Evolutionary conservation across 495 filamentous ascomycete genomes (phyloP).

Genomic region (Xylaria intraflava): DNA sequence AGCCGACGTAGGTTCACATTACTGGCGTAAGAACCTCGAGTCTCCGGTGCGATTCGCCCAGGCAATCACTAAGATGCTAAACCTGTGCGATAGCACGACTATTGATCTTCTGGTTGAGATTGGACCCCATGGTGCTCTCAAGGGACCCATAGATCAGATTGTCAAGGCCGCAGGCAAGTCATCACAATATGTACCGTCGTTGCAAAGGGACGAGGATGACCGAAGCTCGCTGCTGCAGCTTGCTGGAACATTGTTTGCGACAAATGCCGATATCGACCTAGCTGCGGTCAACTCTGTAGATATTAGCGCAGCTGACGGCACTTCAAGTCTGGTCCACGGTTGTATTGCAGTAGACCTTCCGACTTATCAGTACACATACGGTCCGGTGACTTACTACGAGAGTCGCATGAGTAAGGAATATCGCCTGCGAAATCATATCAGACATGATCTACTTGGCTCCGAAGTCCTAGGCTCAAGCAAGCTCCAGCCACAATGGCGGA

Average conservation of each 20-base stretch:
- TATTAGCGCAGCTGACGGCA: neutral
- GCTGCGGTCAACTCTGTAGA: slow-evolving; percentile 11
- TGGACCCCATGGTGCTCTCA: slow-evolving; percentile 53
- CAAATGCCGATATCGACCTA: slow-evolving; percentile 4
- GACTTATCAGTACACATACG: slow-evolving; percentile 10
- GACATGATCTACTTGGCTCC: slow-evolving; percentile 49
- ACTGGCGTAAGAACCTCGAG: slow-evolving; percentile 39
- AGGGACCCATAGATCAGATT: slow-evolving; percentile 44
- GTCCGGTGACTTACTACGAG: slow-evolving; percentile 16
- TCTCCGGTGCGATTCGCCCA: slow-evolving; percentile 34
- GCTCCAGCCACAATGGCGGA: slow-evolving; percentile 43
- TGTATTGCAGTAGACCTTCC: slow-evolving; percentile 9
- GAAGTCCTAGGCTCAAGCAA: slow-evolving; percentile 34
- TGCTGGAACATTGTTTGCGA: slow-evolving; percentile 7
- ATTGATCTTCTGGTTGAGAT: slow-evolving; percentile 41
- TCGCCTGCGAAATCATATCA: slow-evolving; percentile 29
- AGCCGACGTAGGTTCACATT: slow-evolving; percentile 12
- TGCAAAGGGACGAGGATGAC: slow-evolving; percentile 11
- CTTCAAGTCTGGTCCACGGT: slow-evolving; percentile 1
- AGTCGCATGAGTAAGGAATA: slow-evolving; percentile 41
- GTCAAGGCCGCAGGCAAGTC: slow-evolving; percentile 17
- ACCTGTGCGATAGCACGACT: slow-evolving; percentile 8
- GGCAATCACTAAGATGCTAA: slow-evolving; percentile 23
- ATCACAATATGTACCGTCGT: slow-evolving; percentile 19
- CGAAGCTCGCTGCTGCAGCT: slow-evolving; percentile 3